Base-by-base conservation (phyloP, 2,329 filamentous ascomycete genomes). In the Penicillium thymicola region DNA sequence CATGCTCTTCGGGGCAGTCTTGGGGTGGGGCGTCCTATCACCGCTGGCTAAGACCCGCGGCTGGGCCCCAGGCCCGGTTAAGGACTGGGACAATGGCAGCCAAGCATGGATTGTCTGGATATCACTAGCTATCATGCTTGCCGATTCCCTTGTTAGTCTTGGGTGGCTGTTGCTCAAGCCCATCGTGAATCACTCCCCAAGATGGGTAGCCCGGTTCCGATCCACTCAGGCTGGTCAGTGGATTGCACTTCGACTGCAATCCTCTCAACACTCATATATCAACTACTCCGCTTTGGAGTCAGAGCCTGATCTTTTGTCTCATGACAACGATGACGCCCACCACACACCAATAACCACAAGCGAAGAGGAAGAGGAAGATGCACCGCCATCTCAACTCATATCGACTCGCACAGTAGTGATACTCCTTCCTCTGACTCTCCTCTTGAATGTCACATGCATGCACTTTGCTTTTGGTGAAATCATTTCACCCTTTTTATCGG, bases 41-140 rank as follows among this genome's bases (percentile, higher is more conserved):
- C 94, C 94, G 1, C 74, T 97, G 8, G 92, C 94, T 4, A 97
- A 96, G 72, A 77, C 81, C 55, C 85, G 83, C 65, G 91, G 89
- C 3, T 99, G 94, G 94, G 94, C 94, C 10, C 89, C 92, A 3
- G 94, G 92, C 0, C 82, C 86, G 1, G 90, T 97, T 0, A 82
- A 85, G 54, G 89, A 96, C 71, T 99, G 94, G 94, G 89, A 93
- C 57, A 85, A 82, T 16, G 94, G 94, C 10, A 96, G 91, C 71
- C 97, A 97, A 76, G 94, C 93, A 38, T 99, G 94, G 94, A 97
- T 99, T 58, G 90, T 99, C 0, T 99, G 94, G 94, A 82, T 96
- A 2, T 96, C 91, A 34, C 78, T 99, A 30, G 90, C 94, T 4
- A 97, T 99, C 63, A 99, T 99, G 94, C 81, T 99, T 27, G 90